Evolutionary conservation across 1,284 basidiomycete species (phyloP), one percentile per base, ranked within the genome.

Genomic region (Leucoagaricus sp.): DNA sequence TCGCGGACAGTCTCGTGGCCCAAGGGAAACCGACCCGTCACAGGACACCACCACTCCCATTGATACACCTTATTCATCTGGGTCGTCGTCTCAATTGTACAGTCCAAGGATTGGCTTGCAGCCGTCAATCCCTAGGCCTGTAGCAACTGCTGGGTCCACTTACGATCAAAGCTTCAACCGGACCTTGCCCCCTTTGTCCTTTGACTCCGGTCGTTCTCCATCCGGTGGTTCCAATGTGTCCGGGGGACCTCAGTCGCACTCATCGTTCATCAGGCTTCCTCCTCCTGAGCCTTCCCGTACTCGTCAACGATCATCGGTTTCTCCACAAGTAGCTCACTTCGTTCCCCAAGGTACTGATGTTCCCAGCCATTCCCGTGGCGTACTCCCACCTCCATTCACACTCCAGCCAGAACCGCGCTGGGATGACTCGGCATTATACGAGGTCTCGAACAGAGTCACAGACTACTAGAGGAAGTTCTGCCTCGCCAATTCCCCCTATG

Each of bases 321-420:
- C 55, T 40, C 48, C 55, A 52, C 49, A 46, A 21, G 33, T 38
- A 29, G 33, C 55, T 29, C 55, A 74, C 13, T 77, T 78, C 66
- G 69, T 75, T 33, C 74, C 81, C 70, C 80, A 75, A 62, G 62
- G 74, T 65, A 68, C 80, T 63, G 66, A 77, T 67, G 60, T 63
- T 33, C 28, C 69, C 70, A 49, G 69, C 64, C 60, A 65, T 55
- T 59, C 61, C 25, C 46, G 62, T 19, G 63, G 71, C 15, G 68
- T 78, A 57, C 59, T 87, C 49, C 81, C 84, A 7, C 85, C 85
- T 19, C 84, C 85, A 8, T 86, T 83, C 61, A 80, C 83, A 17
- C 72, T 88, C n/a, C 83, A 87, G 65, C 85, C 86, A 3, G 73
- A 70, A 56, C 85, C 85, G 3, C 83, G 82, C 50, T 87, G 85